Base-by-base conservation (phyloP, 441 rosid species). In the Bocquillonia castaneifolia region DNA sequence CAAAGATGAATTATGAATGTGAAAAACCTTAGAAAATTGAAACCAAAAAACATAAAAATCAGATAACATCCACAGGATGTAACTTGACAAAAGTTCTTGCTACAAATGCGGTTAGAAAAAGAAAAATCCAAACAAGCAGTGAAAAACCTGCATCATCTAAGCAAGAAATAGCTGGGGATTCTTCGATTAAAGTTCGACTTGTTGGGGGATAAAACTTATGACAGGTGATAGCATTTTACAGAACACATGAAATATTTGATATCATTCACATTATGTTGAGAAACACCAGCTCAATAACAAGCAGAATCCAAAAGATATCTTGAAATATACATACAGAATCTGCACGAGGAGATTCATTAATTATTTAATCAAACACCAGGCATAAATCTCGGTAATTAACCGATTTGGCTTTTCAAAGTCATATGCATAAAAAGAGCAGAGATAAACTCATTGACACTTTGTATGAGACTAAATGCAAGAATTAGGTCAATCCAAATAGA, bases 51-150 rank as follows among this genome's bases (percentile, higher is more conserved):
- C 26, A n/a, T 10, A 23, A 23, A 15, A 8, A 37, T 17, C 25
- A 53, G 14, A 9, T 3, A 13, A 53, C 5, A 29, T 26, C 22
- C 17, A 66, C 9, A 25, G 0, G 17, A 26, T 55, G 8, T 0
- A 13, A 51, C 29, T 4, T 28, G 13, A 0, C 6, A 36, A 25
- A n/a, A 1, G n/a, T 28, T 42, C 36, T 0, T 37, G 15, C 29
- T 29, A 13, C 18, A 0, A 18, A 20, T 55, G 10, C 45, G 17
- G 18, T 15, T 12, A 52, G 0, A 39, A 53, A 17, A 29, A 5
- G 28, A 31, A 66, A 66, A 26, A 45, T 32, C 32, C 63, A 52
- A 62, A 58, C 59, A 34, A 55, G 50, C 17, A 68, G 17, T 42
- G 22, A 25, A 44, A 63, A 53, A 63, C 59, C 45, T 40, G 54